Evolutionary conservation across 768 basidiomycete species (phyloP).

Genomic region (Kwoniella mangroviensis): DNA sequence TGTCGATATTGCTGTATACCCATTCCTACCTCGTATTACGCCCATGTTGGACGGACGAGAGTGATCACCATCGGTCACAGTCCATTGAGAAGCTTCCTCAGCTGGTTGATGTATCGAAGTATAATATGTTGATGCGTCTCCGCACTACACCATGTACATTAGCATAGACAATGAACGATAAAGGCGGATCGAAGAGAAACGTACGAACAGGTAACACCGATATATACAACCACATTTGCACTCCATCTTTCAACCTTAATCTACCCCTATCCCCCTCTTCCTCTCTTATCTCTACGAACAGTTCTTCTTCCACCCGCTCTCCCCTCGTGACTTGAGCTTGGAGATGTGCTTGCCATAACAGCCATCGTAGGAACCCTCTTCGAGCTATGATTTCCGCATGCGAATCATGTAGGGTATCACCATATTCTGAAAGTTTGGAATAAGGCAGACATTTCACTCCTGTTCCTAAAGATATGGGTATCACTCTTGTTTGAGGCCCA

Average conservation of each 20-base stretch:
- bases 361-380: constrained; percentile 76
- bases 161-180: background rate
- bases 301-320: background rate
- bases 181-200: background rate
- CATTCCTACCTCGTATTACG: constrained; percentile 69
- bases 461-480: constrained; percentile 58
- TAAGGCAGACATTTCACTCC: constrained; percentile 85
- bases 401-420: constrained; percentile 82
- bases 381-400: constrained; percentile 93
- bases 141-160: constrained; percentile 64
- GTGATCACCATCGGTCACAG: background rate
- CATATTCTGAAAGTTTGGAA: constrained; percentile 66
- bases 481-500: background rate
- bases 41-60: background rate
- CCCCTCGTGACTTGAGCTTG: background rate
- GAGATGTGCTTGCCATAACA: constrained; percentile 59
- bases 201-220: constrained; percentile 68
- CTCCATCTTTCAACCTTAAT: constrained; percentile 61
- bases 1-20: constrained; percentile 74
- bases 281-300: constrained; percentile 24
- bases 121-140: constrained; percentile 83
- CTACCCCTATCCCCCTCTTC: constrained; percentile 7
- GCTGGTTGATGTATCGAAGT: constrained; percentile 76
- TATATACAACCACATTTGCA: constrained; percentile 71
- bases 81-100: constrained; percentile 72